Base-by-base conservation (phyloP, 1,284 basidiomycete species). In the Ceratobasidium sp. region DNA sequence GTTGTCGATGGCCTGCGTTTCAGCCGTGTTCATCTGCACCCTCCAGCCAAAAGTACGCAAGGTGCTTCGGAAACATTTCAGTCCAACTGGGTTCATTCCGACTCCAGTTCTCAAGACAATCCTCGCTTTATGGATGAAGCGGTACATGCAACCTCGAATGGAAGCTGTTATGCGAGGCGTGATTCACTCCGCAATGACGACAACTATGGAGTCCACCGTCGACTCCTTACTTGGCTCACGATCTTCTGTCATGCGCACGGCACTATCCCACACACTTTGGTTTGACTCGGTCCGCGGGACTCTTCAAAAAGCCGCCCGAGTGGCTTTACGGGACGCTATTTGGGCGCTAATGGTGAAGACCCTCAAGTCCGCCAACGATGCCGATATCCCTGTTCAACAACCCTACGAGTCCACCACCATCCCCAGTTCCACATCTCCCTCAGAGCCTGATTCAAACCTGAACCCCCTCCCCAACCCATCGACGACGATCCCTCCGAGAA, bases 121-220 rank as follows among this genome's bases (percentile, higher is more conserved):
- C 16, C 46, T 73, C 19, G 63, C 69, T 1, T 4, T 73, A 24
- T 59, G 71, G 69, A 72, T 72, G 58, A 72, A 72, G 19, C 56
- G 58, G 43, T 61, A 72, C 46, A 62, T 72, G 69, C 69, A 39
- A 34, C 69, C 69, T 48, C 69, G 69, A 49, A 56, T 72, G 69
- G 69, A 72, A 62, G 27, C 56, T 11, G 46, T 72, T 53, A 51
- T 62, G 69, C 69, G 34, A 48, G 58, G 51, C 19, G 69, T 72
- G 9, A 29, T 62, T 6, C 54, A 51, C 43, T 72, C 69, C 16
- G 56, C 69, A 34, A 72, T 72, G 69, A 62, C 69, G 22, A 62
- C 49, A 43, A 72, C 69, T 9, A 27, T 72, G 41, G 43, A 72
- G 22, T 72, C 69, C 27, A 62, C 69, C 5, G 58, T 72, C 46